These are phyloP conservation scores for Salvia splendens DNA, from an alignment of 257 asterid genomes.

Conservation along the genomic window DNA sequence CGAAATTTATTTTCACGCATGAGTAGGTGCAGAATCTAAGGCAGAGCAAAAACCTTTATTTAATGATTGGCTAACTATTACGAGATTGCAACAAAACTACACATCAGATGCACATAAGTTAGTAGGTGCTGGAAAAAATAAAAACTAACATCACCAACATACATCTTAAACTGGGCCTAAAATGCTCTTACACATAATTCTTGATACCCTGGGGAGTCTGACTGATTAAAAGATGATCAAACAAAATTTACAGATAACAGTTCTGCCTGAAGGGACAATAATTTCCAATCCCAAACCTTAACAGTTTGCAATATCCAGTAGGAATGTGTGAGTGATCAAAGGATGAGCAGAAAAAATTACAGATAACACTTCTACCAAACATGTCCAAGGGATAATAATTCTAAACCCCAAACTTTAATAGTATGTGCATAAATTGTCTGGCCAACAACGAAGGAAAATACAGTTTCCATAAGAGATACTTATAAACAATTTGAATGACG, in stretches of 20 bases:
- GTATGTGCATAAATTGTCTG: background rate
- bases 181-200: background rate
- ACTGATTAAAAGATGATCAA: too few species aligned
- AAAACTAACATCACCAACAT: too few species aligned
- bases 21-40: conserved; percentile 1
- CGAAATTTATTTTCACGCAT: background rate
- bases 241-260: too few species aligned
- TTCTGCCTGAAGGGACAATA: background rate
- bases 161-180: conserved; percentile 15
- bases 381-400: too few species aligned
- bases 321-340: background rate
- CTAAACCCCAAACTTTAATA: conserved; percentile 5
- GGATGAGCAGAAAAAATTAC: background rate
- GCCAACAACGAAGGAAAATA: background rate
- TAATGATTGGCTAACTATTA: background rate
- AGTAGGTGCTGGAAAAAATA: too few species aligned
- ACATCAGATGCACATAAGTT: background rate
- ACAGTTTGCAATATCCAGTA: background rate
- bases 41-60: background rate
- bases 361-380: too few species aligned
- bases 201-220: background rate
- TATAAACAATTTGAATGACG: background rate
- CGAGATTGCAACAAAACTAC: conserved; percentile 8
- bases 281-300: conserved; percentile 8
- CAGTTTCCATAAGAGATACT: background rate